Evolutionary conservation across 2,329 filamentous ascomycete species (phyloP).

Genomic region (Penicillium sp.): DNA sequence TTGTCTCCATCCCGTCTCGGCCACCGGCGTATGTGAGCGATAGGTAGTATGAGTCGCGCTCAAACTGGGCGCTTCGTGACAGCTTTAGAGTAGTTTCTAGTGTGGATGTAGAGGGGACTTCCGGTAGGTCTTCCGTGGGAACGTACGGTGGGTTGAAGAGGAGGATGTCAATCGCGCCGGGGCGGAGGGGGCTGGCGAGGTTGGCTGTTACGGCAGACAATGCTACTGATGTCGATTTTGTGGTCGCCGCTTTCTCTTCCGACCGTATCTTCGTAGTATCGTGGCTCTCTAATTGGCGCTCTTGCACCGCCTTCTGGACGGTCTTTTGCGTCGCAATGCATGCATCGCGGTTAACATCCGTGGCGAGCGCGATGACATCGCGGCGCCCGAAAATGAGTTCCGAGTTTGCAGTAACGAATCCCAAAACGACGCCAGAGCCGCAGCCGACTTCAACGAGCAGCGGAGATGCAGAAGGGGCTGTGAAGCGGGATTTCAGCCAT

Average conservation of each 20-base stretch:
- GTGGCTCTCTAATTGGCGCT: conserved; percentile 28
- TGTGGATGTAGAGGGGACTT: not conserved
- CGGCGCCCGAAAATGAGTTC: conserved; percentile 71
- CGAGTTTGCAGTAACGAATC: conserved; percentile 81
- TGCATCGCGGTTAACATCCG: conserved; percentile 86
- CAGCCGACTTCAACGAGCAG: conserved; percentile 85
- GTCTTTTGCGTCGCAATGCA: conserved; percentile 77
- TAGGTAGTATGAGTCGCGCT: conserved; percentile 81
- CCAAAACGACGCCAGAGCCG: conserved; percentile 92
- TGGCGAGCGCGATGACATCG: conserved; percentile 72
- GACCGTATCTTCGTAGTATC: not conserved
- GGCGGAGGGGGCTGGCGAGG: conserved; percentile 65
- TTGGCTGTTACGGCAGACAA: conserved; percentile 63
- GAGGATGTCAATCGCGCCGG: conserved; percentile 74
- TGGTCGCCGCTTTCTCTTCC: not conserved
- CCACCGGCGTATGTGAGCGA: conserved; percentile 89
- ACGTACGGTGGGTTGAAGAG: conserved; percentile 99
- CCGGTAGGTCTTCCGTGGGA: conserved; percentile 76
- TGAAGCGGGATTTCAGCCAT: conserved; percentile 72
- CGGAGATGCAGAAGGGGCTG: conserved; percentile 41
- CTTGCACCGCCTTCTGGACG: conserved; percentile 56
- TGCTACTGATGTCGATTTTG: conserved; percentile 5
- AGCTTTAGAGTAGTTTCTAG: conserved; percentile 8
- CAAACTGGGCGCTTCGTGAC: conserved; percentile 58
- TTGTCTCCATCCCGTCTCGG: conserved; percentile 90